phyloP scores from a whole-genome alignment of 1,284 basidiomycete genomes.

The Puccinia horiana region DNA sequence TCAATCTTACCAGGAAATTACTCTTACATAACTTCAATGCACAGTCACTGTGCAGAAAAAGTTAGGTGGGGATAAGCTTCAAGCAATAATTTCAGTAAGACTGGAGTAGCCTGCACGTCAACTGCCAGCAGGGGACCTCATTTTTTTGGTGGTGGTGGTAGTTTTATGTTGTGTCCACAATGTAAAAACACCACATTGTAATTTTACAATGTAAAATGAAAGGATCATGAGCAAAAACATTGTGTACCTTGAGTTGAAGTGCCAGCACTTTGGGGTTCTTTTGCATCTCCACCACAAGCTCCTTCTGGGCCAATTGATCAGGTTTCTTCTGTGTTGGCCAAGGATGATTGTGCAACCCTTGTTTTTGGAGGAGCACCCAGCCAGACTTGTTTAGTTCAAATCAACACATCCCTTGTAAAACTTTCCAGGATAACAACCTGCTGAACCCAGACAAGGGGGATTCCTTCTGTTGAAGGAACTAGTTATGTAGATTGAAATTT shows the following conservation, averaged over 20 bases:
- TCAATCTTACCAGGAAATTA: too few species aligned
- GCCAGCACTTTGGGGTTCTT: neutral
- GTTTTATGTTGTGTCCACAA: too few species aligned
- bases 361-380: neutral
- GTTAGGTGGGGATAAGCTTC: too few species aligned
- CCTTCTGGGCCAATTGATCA: neutral
- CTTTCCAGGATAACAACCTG: neutral
- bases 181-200: too few species aligned
- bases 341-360: neutral
- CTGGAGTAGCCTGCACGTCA: too few species aligned
- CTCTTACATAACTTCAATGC: too few species aligned
- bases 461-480: neutral
- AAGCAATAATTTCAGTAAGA: too few species aligned
- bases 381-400: neutral
- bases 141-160: too few species aligned
- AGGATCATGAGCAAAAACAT: neutral
- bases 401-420: neutral
- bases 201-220: neutral
- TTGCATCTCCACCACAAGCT: neutral
- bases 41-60: too few species aligned
- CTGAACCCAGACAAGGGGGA: neutral
- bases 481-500: too few species aligned
- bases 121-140: too few species aligned
- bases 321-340: neutral
- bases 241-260: neutral